Percentiles rank a stretch among this genome's conserved stretches.
These are phyloP conservation scores for Podila verticillata DNA, from an alignment of 192 early-diverging fungal species.

Conservation along the genomic window DNA sequence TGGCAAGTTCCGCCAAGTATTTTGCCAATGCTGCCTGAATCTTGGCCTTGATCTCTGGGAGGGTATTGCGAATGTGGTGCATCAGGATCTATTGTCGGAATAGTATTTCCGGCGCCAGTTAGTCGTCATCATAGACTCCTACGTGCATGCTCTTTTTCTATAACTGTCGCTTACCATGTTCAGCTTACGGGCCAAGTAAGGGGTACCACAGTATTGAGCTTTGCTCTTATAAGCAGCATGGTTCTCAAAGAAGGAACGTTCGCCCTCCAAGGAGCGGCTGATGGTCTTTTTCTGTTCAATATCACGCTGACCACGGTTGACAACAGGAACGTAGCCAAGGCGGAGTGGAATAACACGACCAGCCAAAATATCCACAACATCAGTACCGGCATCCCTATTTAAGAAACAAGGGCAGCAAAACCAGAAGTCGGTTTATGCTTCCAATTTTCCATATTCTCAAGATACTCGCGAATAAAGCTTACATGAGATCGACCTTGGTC, in stretches of 20 bases:
- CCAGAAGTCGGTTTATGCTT: neutral
- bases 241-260: conserved; percentile 94
- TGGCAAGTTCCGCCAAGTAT: conserved; percentile 85
- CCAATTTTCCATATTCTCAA: too few relatives aligned
- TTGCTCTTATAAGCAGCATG: conserved; percentile 95
- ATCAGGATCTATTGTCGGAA: conserved; percentile 82
- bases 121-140: too few relatives aligned
- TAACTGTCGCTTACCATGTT: conserved; percentile 77
- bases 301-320: conserved; percentile 98
- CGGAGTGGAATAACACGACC: conserved; percentile 96
- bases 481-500: conserved; percentile 99
- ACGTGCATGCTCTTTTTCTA: too few relatives aligned
- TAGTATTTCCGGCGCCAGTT: neutral
- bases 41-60: conserved; percentile 99
- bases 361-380: conserved; percentile 99
- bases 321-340: conserved; percentile 97
- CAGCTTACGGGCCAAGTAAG: conserved; percentile 96
- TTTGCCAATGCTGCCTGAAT: conserved; percentile 87
- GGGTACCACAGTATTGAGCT: conserved; percentile 99
- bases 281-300: conserved; percentile 96
- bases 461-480: conserved; percentile 4
- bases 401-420: too few relatives aligned
- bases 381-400: conserved; percentile 90
- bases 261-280: conserved; percentile 85
- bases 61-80: conserved; percentile 98